Conservation (phyloP, 371 early-diverging fungal species). For the Mortierella sp. region DNA sequence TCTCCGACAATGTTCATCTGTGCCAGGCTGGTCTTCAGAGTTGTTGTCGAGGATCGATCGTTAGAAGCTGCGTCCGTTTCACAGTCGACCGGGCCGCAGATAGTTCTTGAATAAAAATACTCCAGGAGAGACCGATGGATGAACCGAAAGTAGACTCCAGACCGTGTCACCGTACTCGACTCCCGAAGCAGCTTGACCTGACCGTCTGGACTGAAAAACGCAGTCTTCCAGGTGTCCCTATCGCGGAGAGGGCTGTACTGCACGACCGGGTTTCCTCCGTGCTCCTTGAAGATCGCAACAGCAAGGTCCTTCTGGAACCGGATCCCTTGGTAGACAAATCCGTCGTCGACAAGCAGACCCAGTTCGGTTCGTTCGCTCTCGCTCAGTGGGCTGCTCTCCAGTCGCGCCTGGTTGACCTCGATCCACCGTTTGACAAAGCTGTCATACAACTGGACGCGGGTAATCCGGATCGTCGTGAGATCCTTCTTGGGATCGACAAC, state of each 20-base stretch:
- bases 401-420: neutral
- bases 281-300: neutral
- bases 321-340: neutral
- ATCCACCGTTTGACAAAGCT: slow-evolving; percentile 2
- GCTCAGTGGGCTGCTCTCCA: neutral
- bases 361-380: neutral
- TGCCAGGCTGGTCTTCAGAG: neutral
- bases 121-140: slow-evolving; percentile 13
- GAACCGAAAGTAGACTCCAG: neutral
- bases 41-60: neutral
- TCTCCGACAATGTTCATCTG: neutral
- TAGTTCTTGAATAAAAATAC: neutral
- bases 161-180: neutral
- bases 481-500: neutral
- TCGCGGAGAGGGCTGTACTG: neutral
- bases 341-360: neutral
- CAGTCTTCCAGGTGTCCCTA: neutral
- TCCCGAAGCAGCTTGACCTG: neutral
- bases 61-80: neutral
- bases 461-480: neutral
- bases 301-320: neutral
- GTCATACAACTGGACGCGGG: slow-evolving; percentile 12
- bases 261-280: slow-evolving; percentile 4
- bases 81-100: neutral
- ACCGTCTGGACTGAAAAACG: neutral